Percentiles rank a stretch among this genome's conserved stretches.
These are phyloP conservation scores for Ascochyta viciae-villosae DNA, from an alignment of 2,329 filamentous ascomycete genomes.

Conservation along the genomic window DNA sequence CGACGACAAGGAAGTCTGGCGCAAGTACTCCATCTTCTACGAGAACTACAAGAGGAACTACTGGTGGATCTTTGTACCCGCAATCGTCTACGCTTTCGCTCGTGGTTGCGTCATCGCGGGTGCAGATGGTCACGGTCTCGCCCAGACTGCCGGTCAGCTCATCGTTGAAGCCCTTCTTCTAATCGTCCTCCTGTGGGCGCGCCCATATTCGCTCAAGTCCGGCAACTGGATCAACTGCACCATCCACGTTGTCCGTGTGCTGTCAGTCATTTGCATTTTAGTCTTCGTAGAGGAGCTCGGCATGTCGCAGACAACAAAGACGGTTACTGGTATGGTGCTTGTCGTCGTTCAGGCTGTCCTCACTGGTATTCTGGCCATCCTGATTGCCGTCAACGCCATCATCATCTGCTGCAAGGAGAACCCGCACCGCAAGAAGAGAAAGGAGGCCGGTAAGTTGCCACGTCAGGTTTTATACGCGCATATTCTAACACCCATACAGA, in stretches of 20 bases:
- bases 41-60: conserved; percentile 92
- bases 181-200: conserved; percentile 78
- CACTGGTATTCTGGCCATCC: conserved; percentile 81
- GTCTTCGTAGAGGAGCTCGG: conserved; percentile 94
- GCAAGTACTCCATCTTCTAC: conserved; percentile 97
- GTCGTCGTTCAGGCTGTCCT: conserved; percentile 89
- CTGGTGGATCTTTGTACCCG: conserved; percentile 96
- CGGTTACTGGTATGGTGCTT: conserved; percentile 88
- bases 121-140: conserved; percentile 82
- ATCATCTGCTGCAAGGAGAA: conserved; percentile 85
- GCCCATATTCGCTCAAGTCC: conserved; percentile 86
- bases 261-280: conserved; percentile 88
- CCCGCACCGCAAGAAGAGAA: conserved; percentile 85
- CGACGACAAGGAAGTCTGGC: conserved; percentile 88
- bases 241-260: conserved; percentile 86
- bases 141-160: conserved; percentile 80
- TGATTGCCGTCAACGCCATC: conserved; percentile 89
- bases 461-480: not conserved
- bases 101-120: conserved; percentile 87
- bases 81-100: conserved; percentile 87
- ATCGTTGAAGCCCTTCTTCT: conserved; percentile 83
- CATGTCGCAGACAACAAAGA: conserved; percentile 90
- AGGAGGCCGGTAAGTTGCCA: conserved; percentile 78
- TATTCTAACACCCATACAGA: conserved; percentile 60
- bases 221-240: conserved; percentile 92